Percentiles rank a stretch among this genome's conserved stretches.
These are phyloP conservation scores for Agrocybe chaxingu DNA, from an alignment of 768 basidiomycete species.

Conservation along the genomic window DNA sequence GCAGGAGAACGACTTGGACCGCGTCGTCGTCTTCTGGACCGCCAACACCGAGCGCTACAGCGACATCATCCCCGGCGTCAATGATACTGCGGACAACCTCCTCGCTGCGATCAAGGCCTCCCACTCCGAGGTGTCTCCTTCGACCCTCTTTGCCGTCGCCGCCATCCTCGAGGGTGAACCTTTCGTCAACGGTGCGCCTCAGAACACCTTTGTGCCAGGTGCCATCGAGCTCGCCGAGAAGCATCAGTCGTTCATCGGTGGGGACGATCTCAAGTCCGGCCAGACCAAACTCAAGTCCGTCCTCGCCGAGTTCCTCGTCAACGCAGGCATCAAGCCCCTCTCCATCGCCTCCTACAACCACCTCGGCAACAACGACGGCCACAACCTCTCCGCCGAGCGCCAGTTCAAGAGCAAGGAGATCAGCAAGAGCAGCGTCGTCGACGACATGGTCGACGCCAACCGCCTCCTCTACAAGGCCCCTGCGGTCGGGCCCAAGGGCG, in stretches of 20 bases:
- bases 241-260: conserved; percentile 88
- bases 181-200: conserved; percentile 96
- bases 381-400: conserved; percentile 82
- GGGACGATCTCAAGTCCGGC: conserved; percentile 97
- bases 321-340: conserved; percentile 96
- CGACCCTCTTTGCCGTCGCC: conserved; percentile 93
- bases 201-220: conserved; percentile 98
- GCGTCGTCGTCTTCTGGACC: conserved; percentile 95
- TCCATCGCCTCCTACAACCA: conserved; percentile 99
- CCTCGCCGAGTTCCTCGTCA: conserved; percentile 96
- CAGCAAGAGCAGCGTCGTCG: conserved; percentile 93
- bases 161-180: conserved; percentile 93
- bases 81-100: conserved; percentile 89
- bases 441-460: conserved; percentile 97
- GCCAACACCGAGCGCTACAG: conserved; percentile 98
- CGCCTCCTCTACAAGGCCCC: conserved; percentile 86
- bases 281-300: conserved; percentile 98
- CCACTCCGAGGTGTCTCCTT: conserved; percentile 94
- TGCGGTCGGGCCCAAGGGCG: conserved; percentile 46
- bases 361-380: conserved; percentile 96
- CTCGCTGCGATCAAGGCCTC: conserved; percentile 78
- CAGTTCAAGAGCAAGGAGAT: conserved; percentile 99
- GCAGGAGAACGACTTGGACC: conserved; percentile 74
- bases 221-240: conserved; percentile 90
- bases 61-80: conserved; percentile 90